These are phyloP conservation scores for Ganoderma lucidum DNA, from an alignment of 1,284 basidiomycete species.

Conservation along the genomic window DNA sequence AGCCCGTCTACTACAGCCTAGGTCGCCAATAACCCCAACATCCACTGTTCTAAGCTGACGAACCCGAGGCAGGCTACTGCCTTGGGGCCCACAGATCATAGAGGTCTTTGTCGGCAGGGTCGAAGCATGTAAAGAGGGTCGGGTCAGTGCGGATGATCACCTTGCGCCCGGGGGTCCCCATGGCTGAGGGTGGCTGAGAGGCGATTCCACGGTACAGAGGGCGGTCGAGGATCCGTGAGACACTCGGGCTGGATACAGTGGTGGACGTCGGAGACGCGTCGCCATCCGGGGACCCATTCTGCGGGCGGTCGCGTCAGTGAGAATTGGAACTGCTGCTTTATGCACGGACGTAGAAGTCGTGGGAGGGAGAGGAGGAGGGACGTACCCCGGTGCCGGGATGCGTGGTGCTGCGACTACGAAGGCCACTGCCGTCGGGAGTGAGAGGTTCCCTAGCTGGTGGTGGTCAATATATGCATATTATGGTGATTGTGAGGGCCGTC, in stretches of 20 bases:
- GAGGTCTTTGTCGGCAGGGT: slow-evolving; percentile 73
- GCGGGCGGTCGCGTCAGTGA: not conserved
- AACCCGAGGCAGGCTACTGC: slow-evolving; percentile 27
- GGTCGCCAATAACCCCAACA: not conserved
- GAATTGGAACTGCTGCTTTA: not conserved
- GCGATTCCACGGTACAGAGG: slow-evolving; percentile 25
- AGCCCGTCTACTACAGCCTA: not conserved
- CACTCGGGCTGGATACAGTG: slow-evolving; percentile 28
- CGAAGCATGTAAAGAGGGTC: slow-evolving; percentile 73
- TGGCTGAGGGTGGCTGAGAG: slow-evolving; percentile 34
- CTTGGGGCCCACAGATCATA: slow-evolving; percentile 78
- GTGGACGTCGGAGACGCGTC: slow-evolving; percentile 36
- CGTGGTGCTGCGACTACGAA: slow-evolving; percentile 23
- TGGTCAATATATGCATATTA: not conserved
- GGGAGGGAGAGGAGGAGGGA: not conserved
- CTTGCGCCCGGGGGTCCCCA: slow-evolving; percentile 46
- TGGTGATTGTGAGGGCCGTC: not conserved
- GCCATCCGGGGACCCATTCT: slow-evolving; percentile 12
- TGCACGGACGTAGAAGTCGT: not conserved
- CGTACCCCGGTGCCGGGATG: slow-evolving; percentile 18
- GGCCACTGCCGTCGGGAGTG: slow-evolving; percentile 23
- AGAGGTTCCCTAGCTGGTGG: slow-evolving; percentile 22
- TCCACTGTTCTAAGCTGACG: not conserved
- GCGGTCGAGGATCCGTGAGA: slow-evolving; percentile 27
- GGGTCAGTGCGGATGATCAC: slow-evolving; percentile 67